phyloP scores from a whole-genome alignment of 1,139 yeast species.

The Scheffersomyces lignicola region DNA sequence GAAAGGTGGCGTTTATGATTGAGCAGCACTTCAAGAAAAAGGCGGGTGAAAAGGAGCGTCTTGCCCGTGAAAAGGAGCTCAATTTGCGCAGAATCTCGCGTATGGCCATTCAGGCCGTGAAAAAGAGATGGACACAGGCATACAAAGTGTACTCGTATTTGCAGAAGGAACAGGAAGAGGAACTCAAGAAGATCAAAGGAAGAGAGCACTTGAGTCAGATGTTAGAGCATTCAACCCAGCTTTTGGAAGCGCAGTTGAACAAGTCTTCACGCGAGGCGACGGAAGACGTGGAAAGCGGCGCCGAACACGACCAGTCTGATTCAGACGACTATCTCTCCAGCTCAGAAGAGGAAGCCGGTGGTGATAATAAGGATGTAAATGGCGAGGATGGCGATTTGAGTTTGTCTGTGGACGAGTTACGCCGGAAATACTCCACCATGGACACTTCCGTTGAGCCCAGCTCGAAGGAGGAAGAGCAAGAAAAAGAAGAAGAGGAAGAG shows the following conservation, averaged over 20 bases:
- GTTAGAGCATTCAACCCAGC: constrained; percentile 86
- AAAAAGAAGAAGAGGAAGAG: constrained; percentile 18
- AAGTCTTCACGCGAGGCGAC: constrained; percentile 29
- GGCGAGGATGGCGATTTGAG: constrained; percentile 43
- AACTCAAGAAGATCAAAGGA: constrained; percentile 72
- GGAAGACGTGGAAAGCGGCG: constrained; percentile 19
- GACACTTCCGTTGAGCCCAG: constrained; percentile 22
- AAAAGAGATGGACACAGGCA: constrained; percentile 89
- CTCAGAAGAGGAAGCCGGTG: constrained; percentile 30
- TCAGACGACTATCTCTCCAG: constrained; percentile 21
- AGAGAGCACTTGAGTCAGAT: constrained; percentile 86
- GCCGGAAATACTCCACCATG: constrained; percentile 60
- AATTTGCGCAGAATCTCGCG: constrained; percentile 70
- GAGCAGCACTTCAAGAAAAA: constrained; percentile 85
- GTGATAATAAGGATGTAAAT: constrained; percentile 12
- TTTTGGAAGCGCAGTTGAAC: constrained; percentile 79
- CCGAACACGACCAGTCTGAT: constrained; percentile 21
- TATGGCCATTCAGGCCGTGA: constrained; percentile 78
- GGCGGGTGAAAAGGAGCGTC: constrained; percentile 85
- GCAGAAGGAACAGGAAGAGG: constrained; percentile 60
- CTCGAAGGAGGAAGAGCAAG: constrained; percentile 7
- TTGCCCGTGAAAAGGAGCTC: constrained; percentile 68
- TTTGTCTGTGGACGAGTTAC: constrained; percentile 65
- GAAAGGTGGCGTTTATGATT: constrained; percentile 76
- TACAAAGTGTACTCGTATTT: constrained; percentile 70